Percentiles rank a stretch among this genome's conserved stretches.
Evolutionary conservation across 345 rosid genomes (phyloP).

Genomic region (Eucalyptus paniculata): DNA sequence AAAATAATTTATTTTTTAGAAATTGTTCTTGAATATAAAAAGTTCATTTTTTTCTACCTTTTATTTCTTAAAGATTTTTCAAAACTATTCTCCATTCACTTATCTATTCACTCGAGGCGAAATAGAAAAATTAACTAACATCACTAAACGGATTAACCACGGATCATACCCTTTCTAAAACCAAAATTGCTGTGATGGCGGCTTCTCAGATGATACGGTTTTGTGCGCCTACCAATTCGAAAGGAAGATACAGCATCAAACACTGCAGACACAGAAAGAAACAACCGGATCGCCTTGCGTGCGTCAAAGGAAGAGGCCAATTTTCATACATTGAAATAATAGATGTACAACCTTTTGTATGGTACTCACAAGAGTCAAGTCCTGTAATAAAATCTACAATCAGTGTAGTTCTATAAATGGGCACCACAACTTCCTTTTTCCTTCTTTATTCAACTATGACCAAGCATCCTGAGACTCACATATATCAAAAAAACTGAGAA

Average conservation of each 20-base stretch:
- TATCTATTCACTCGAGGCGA: too few relatives aligned
- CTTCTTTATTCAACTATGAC: not conserved
- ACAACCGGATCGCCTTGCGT: not conserved
- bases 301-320: not conserved
- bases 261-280: not conserved
- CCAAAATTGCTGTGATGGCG: not conserved
- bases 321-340: not conserved
- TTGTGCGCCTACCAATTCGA: not conserved
- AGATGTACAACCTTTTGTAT: not conserved
- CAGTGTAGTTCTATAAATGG: not conserved
- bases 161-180: not conserved
- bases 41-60: too few relatives aligned
- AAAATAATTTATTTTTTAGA: too few relatives aligned
- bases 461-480: not conserved
- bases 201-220: not conserved
- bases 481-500: not conserved
- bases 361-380: not conserved
- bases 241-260: not conserved
- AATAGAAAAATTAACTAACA: too few relatives aligned
- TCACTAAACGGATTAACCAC: not conserved
- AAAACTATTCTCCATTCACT: rapidly evolving
- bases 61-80: too few relatives aligned
- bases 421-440: not conserved
- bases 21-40: rapidly evolving
- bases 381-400: not conserved